Base-by-base conservation (phyloP, 305 asterid genomes). In the Andrographis paniculata region DNA sequence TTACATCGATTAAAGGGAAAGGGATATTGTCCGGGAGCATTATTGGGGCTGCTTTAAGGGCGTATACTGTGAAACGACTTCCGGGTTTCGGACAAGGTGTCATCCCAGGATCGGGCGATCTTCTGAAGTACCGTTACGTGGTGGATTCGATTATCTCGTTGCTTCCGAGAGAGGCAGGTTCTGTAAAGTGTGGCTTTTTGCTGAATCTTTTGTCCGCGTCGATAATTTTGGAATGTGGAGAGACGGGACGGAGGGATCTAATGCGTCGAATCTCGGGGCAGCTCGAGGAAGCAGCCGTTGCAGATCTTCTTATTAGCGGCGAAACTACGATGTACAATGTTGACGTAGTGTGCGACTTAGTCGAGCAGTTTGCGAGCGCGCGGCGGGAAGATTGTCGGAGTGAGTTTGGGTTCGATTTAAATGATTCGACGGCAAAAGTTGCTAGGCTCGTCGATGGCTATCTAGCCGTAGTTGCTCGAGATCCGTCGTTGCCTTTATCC, bases 381-480 rank as follows among this genome's bases (percentile, higher is more conserved):
- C 42, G 50, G 73, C 35, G 55, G 56, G 20, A 60, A 28, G 42
- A 62, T 23, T 6, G 65, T 43, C 59, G 54, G 18, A 86, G 70
- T 49, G 45, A 60, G 0, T 58, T 56, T 45, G 74, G 59, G 28
- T 68, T 62, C 15, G 40, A 60, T 48, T 62, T 81, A 1, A 84
- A 72, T 20, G 74, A 67, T 23, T 64, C 93, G 15, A 81, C 73
- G 68, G 45, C 56, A 11, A 84, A 72, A 63, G 93, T 84, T 56
- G 84, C 91, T 15, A 68, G 70, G 49, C 54, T 78, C 43, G 70
- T 84, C 14, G 95, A 84, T 63, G 73, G 77, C 21, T 84, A 84
- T 60, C 85, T 84, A 45, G 77, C 80, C 17, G 91, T 81, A 72
- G 87, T 80, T 53, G 73, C 93, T 41, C 71, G 71, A 44, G 95